phyloP scores from a whole-genome alignment of 331 rosid species.

The Dryas integrifolia region DNA sequence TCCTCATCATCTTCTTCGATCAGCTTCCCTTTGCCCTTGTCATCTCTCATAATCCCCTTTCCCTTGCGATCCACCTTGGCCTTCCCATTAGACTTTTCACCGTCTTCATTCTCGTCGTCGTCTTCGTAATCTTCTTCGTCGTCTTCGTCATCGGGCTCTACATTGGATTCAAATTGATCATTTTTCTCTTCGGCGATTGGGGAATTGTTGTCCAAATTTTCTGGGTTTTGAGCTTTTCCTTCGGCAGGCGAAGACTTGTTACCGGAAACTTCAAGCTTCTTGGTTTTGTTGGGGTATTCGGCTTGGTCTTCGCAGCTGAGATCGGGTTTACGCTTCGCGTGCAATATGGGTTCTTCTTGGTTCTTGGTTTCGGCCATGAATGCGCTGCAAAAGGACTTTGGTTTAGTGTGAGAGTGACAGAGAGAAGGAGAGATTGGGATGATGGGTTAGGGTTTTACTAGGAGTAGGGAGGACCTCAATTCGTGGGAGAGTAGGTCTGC shows the following conservation, averaged over 20 bases:
- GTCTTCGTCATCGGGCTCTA: slow-evolving; percentile 19
- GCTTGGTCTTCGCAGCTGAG: slow-evolving; percentile 32
- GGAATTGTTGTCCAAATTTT: slow-evolving; percentile 16
- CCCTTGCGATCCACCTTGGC: slow-evolving; percentile 66
- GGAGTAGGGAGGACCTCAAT: background rate
- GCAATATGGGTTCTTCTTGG: slow-evolving; percentile 50
- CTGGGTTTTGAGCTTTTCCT: slow-evolving; percentile 13
- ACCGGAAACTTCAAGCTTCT: slow-evolving; percentile 38
- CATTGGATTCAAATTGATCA: slow-evolving; percentile 20
- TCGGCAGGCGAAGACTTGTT: slow-evolving; percentile 11
- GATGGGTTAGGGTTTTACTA: slow-evolving; percentile 13
- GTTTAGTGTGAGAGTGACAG: background rate
- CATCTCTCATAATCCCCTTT: slow-evolving; percentile 57
- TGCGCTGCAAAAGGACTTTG: slow-evolving; percentile 15
- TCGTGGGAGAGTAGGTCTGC: background rate
- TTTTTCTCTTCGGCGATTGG: slow-evolving; percentile 24
- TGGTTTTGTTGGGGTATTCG: slow-evolving; percentile 44
- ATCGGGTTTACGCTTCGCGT: slow-evolving; percentile 63
- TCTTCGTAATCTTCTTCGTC: slow-evolving; percentile 29
- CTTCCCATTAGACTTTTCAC: slow-evolving; percentile 39
- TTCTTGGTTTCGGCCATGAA: slow-evolving; percentile 60
- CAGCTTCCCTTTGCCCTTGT: slow-evolving; percentile 87
- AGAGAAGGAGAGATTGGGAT: background rate
- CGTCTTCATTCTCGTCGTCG: slow-evolving; percentile 23
- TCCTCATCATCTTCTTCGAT: slow-evolving; percentile 53